These are phyloP conservation scores for Auxenochlorella pyrenoidosa DNA, from an alignment of 139 green algal genomes.

Conservation along the genomic window DNA sequence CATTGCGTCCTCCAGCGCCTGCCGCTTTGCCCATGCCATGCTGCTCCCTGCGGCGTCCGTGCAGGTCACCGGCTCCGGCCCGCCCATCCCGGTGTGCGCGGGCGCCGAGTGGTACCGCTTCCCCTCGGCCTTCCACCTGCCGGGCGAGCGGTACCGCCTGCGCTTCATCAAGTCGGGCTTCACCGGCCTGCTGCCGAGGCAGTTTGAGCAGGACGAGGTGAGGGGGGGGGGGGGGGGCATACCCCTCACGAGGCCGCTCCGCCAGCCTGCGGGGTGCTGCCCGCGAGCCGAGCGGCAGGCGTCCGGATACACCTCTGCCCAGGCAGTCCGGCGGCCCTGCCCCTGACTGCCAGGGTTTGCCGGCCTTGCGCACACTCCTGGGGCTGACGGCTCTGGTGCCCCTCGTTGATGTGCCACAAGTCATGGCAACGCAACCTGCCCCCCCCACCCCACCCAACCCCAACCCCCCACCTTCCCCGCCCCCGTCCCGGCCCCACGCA, in stretches of 20 bases:
- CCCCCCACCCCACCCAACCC: background rate
- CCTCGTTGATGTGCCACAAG: too few relatives aligned
- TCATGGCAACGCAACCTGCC: too few relatives aligned
- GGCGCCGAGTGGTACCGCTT: constrained; percentile 88
- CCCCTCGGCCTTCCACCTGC: constrained; percentile 87
- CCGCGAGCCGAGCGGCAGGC: background rate
- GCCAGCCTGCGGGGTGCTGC: too few relatives aligned
- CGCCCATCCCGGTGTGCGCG: constrained; percentile 65
- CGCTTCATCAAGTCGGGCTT: constrained; percentile 81
- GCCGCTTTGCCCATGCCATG: background rate
- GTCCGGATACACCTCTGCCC: too few relatives aligned
- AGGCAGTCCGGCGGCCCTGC: background rate
- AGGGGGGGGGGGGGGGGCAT: background rate
- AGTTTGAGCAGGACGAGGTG: constrained; percentile 47
- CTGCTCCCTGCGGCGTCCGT: too few relatives aligned
- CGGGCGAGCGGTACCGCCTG: constrained; percentile 63
- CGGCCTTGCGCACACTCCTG: background rate
- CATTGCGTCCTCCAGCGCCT: background rate
- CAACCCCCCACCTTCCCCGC: too few relatives aligned
- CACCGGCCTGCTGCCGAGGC: constrained; percentile 56
- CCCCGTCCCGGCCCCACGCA: background rate
- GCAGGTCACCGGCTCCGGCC: background rate
- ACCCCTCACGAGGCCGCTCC: too few relatives aligned
- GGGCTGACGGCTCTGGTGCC: too few relatives aligned
- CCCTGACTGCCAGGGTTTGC: background rate